phyloP scores from a whole-genome alignment of 2,329 filamentous ascomycete species.

The Dothideomycetes sp. region DNA sequence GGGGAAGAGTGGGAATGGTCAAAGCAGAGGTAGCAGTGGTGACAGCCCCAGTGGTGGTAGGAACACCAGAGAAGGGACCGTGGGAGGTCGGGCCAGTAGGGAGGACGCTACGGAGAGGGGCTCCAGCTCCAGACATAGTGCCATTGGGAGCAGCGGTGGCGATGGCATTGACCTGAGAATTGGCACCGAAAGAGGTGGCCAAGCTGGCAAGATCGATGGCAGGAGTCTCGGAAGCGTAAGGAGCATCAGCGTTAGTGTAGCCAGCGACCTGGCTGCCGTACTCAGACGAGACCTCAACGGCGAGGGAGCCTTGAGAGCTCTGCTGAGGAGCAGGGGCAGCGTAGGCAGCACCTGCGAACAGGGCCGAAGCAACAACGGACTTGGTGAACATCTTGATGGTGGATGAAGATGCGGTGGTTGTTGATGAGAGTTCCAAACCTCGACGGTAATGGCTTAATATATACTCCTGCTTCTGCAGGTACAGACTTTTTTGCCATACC shows the following conservation, averaged over 20 bases:
- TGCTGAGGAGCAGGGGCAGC: conserved; percentile 31
- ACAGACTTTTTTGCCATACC: conserved; percentile 7
- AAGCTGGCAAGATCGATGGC: conserved; percentile 26
- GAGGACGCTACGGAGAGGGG: conserved; percentile 39
- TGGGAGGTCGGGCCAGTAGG: conserved; percentile 56
- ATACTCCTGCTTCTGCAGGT: conserved; percentile 4
- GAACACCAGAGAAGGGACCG: conserved; percentile 56
- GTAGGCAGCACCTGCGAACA: conserved; percentile 21
- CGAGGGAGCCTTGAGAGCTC: conserved; percentile 1
- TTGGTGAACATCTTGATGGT: conserved; percentile 18
- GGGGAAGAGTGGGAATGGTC: conserved; percentile 49
- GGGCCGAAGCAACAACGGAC: conserved; percentile 16
- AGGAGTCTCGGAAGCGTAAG: conserved; percentile 30
- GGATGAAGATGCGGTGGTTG: not conserved
- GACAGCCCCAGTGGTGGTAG: conserved; percentile 62
- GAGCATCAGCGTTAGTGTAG: conserved; percentile 37
- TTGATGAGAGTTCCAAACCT: not conserved
- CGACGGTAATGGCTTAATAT: not conserved
- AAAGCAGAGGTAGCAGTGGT: conserved; percentile 48
- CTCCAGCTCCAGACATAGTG: conserved; percentile 27
- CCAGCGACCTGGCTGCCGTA: conserved; percentile 25
- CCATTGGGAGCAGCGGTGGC: conserved; percentile 21
- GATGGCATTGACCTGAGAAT: conserved; percentile 35
- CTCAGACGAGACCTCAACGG: conserved; percentile 11
- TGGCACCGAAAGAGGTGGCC: conserved; percentile 35